phyloP scores from a whole-genome alignment of 169 alveolate species.

The Plasmodium chabaudi region DNA sequence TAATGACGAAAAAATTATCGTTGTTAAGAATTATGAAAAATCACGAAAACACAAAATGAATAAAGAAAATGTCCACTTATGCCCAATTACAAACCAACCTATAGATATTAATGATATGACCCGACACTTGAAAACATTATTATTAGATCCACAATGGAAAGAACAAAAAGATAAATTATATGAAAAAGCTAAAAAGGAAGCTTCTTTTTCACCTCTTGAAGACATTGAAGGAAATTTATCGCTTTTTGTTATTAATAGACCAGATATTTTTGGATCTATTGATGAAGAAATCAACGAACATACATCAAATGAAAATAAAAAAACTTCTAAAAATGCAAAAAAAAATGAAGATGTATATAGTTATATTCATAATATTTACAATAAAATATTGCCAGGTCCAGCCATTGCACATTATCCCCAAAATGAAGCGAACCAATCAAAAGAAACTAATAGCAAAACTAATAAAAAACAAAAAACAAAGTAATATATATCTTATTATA shows the following conservation, averaged over 20 bases:
- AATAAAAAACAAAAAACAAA: constrained; percentile 56
- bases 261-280: constrained; percentile 93
- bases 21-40: constrained; percentile 87
- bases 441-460: constrained; percentile 2
- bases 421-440: constrained; percentile 14
- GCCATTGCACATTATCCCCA: constrained; percentile 40
- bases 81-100: constrained; percentile 96
- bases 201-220: constrained; percentile 89
- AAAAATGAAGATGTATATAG: constrained; percentile 60
- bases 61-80: constrained; percentile 89
- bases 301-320: constrained; percentile 59
- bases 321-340: constrained; percentile 19
- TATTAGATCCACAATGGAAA: constrained; percentile 98
- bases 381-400: constrained; percentile 65
- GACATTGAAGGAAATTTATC: constrained; percentile 92
- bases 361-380: constrained; percentile 55
- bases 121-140: constrained; percentile 93
- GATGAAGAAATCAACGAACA: constrained; percentile 88
- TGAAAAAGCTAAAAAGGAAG: constrained; percentile 90
- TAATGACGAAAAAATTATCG: constrained; percentile 89
- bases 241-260: constrained; percentile 91
- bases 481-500: neutral
- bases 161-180: constrained; percentile 90
- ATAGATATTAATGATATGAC: constrained; percentile 94
- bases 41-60: constrained; percentile 79